These are phyloP conservation scores for Nepenthes gracilis DNA, from an alignment of 148 eudicot species.

Conservation along the genomic window DNA sequence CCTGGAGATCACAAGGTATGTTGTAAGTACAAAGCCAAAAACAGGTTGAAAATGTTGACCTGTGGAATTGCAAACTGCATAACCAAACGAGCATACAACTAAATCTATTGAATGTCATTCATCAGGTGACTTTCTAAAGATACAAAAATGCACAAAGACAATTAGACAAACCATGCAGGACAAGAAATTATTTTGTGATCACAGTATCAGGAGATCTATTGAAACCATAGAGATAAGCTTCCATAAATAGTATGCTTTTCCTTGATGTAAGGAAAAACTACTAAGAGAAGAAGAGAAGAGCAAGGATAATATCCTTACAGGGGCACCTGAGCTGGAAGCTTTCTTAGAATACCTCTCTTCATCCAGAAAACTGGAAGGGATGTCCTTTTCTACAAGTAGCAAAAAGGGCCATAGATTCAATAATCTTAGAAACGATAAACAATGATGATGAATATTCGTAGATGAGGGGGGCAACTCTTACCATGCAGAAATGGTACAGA, in stretches of 20 bases:
- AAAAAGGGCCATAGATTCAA: background rate
- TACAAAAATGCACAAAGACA: no score
- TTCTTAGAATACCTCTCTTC: conserved; percentile 66
- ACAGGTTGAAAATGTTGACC: background rate
- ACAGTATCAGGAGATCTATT: background rate
- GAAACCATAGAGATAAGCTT: background rate
- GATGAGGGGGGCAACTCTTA: conserved; percentile 9
- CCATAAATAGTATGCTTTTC: background rate
- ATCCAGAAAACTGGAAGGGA: conserved; percentile 68
- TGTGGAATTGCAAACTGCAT: background rate
- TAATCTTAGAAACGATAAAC: background rate
- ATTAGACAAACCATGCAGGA: no score
- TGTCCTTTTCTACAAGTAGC: conserved; percentile 71
- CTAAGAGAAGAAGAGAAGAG: background rate
- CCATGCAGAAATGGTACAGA: conserved; percentile 86
- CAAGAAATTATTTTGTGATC: no score
- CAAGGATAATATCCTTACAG: conserved; percentile 30
- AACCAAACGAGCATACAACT: background rate
- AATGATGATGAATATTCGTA: background rate
- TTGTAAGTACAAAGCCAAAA: background rate
- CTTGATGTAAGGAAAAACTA: background rate
- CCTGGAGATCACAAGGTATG: conserved; percentile 29
- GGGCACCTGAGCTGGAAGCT: conserved; percentile 72
- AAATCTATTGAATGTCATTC: no score
- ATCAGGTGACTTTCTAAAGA: no score